Evolutionary conservation across 106 monocot genomes (phyloP), one percentile per base, ranked within the genome.

Genomic region (Hemerocallis citrina): DNA sequence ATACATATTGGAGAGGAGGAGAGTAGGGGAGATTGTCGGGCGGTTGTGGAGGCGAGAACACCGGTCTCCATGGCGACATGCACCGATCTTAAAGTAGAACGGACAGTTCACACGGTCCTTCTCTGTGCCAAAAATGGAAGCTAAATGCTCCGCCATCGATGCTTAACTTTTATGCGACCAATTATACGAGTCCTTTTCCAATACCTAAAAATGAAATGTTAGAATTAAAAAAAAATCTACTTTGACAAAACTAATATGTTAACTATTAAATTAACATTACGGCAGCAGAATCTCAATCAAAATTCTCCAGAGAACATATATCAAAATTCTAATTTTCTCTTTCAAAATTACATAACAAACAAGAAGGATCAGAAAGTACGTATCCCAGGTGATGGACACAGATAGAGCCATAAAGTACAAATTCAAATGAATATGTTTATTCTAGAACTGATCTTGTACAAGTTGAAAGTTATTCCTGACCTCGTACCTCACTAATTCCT

Each of bases 71-170:
- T 70, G 70, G 6, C 70, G 70, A 32, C 70, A 70, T 22, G 70
- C 70, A 33, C 70, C 70, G 23, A 62, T 70, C 41, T 70, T 70
- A 32, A 70, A 70, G 36, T 70, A 70, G 17, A 70, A 70, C 17
- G 70, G 70, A 61, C 70, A 70, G 42, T 70, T 70, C 36, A 70
- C 61, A 38, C 70, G 60, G 47, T 70, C 70, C 41, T 70, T 70
- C 52, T 70, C 70, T 6, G 70, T 70, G 17, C 70, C 70, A 54
- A 70, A 70, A 27, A 70, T 70, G 36, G 70, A 70, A 16, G 70
- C 70, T 27, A 70, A 52, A 22, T 70, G 70, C 41, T 70, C 70
- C 20, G 70, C 70, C 70, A 70, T 70, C n/a, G 15, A 42, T 34
- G 7, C 31, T 16, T 30, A 54, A 54, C 52, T 54, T 31, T 29